These are phyloP conservation scores for Phytophthora agathidicida DNA, from an alignment of 352 stramenopile genomes.

Conservation along the genomic window DNA sequence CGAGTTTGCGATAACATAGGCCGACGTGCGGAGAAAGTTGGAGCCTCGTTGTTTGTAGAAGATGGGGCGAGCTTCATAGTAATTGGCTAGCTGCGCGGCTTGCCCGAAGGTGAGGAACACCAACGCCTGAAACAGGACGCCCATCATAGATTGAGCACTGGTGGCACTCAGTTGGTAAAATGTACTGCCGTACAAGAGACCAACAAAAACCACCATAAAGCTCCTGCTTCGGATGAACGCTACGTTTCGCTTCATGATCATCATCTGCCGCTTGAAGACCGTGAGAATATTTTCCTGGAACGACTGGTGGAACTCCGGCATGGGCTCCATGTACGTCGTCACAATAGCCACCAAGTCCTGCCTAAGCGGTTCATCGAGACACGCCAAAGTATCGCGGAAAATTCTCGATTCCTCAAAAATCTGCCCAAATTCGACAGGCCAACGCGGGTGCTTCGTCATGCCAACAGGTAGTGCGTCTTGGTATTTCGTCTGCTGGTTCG, in stretches of 20 bases:
- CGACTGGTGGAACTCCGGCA: conserved; percentile 44
- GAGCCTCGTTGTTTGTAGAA: conserved; percentile 61
- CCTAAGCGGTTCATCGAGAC: conserved; percentile 36
- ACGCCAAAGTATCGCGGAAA: conserved; percentile 40
- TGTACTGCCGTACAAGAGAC: conserved; percentile 53
- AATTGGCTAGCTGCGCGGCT: conserved; percentile 73
- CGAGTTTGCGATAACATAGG: conserved; percentile 70
- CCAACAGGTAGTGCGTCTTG: not conserved
- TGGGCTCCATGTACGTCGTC: conserved; percentile 1
- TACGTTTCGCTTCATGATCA: conserved; percentile 60
- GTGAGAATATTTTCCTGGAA: conserved; percentile 42
- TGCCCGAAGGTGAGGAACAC: conserved; percentile 87
- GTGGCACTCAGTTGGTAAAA: conserved; percentile 59
- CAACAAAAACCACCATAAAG: conserved; percentile 68
- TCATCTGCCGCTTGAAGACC: conserved; percentile 57
- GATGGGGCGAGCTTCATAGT: conserved; percentile 64
- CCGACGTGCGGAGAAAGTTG: conserved; percentile 82
- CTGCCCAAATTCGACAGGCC: conserved; percentile 41
- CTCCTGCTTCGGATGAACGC: conserved; percentile 43
- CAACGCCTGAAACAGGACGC: conserved; percentile 85
- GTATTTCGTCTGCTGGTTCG: conserved; percentile 48
- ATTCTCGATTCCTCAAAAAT: conserved; percentile 50
- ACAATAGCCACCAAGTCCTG: conserved; percentile 68
- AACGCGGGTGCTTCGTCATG: conserved; percentile 2
- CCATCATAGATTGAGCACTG: conserved; percentile 64